Evolutionary conservation across 768 basidiomycete genomes (phyloP).

Genomic region (Tephrocybe sp.): DNA sequence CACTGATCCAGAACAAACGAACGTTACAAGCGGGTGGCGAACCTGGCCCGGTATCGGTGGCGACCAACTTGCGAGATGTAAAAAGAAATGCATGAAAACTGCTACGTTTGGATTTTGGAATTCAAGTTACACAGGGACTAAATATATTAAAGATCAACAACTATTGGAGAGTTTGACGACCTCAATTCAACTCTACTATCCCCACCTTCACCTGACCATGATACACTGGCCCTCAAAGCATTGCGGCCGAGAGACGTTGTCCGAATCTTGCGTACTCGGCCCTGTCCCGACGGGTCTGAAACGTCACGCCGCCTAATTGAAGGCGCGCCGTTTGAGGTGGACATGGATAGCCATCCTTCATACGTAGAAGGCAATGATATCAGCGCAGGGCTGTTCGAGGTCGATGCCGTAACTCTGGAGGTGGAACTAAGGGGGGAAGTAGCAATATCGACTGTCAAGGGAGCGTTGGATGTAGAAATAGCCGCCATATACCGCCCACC

Average conservation of each 20-base stretch:
- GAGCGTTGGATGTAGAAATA: constrained; percentile 31
- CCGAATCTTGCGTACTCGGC: constrained; percentile 17
- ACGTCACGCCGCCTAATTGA: constrained; percentile 7
- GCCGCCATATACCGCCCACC: constrained; percentile 33
- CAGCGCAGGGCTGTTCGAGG: constrained; percentile 32
- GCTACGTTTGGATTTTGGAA: too few relatives aligned
- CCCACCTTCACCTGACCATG: constrained; percentile 17
- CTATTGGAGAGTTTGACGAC: constrained; percentile 17
- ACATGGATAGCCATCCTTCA: constrained; percentile 32
- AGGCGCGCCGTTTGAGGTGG: constrained; percentile 16
- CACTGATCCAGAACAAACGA: too few relatives aligned
- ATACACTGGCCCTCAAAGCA: constrained; percentile 14
- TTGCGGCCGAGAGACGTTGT: not conserved
- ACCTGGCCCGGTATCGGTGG: too few relatives aligned
- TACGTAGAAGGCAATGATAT: constrained; percentile 33
- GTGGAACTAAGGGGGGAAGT: constrained; percentile 34
- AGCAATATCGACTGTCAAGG: constrained; percentile 27
- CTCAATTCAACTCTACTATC: constrained; percentile 12
- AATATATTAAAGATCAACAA: constrained; percentile 14
- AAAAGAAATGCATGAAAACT: too few relatives aligned
- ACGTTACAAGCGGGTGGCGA: too few relatives aligned
- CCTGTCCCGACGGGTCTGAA: constrained; percentile 23
- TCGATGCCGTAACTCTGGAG: constrained; percentile 27
- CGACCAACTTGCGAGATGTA: too few relatives aligned
- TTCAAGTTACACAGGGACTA: too few relatives aligned